These are phyloP conservation scores for Gleditsia sinensis DNA, from an alignment of 306 rosid species.

Conservation along the genomic window DNA sequence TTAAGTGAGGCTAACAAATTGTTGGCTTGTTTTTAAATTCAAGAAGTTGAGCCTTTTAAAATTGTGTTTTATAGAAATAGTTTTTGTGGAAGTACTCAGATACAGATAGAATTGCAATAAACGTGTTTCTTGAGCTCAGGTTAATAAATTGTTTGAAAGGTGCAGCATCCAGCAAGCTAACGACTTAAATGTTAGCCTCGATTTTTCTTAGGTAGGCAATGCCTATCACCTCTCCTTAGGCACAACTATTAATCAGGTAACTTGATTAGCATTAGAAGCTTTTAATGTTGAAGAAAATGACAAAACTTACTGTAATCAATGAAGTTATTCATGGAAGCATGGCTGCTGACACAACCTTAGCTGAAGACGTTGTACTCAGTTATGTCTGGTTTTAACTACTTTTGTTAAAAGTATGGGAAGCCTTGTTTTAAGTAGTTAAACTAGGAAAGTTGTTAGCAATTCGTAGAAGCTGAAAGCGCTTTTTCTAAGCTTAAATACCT, in stretches of 20 bases:
- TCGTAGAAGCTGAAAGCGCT: too few relatives aligned
- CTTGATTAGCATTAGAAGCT: not conserved
- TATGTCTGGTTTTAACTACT: not conserved
- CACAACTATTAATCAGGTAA: too few relatives aligned
- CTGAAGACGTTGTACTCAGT: not conserved
- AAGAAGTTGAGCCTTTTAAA: not conserved
- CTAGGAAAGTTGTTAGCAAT: not conserved
- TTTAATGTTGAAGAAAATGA: not conserved
- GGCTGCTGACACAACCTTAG: not conserved
- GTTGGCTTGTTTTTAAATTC: not conserved
- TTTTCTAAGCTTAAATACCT: too few relatives aligned
- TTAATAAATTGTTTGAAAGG: too few relatives aligned
- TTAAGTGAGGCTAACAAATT: conserved; percentile 12
- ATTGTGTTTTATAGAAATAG: too few relatives aligned
- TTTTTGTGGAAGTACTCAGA: not conserved
- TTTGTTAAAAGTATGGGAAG: not conserved
- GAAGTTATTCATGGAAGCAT: not conserved
- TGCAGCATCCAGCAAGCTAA: too few relatives aligned
- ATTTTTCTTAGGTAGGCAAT: too few relatives aligned
- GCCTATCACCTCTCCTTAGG: too few relatives aligned
- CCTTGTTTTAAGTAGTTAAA: not conserved
- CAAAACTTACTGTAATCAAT: not conserved
- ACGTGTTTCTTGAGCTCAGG: too few relatives aligned
- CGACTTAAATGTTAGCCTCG: not conserved
- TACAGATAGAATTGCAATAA: too few relatives aligned